Evolutionary conservation across 2,329 filamentous ascomycete genomes (phyloP), one percentile per base, ranked within the genome.

Genomic region (Cladophialophora immunda): DNA sequence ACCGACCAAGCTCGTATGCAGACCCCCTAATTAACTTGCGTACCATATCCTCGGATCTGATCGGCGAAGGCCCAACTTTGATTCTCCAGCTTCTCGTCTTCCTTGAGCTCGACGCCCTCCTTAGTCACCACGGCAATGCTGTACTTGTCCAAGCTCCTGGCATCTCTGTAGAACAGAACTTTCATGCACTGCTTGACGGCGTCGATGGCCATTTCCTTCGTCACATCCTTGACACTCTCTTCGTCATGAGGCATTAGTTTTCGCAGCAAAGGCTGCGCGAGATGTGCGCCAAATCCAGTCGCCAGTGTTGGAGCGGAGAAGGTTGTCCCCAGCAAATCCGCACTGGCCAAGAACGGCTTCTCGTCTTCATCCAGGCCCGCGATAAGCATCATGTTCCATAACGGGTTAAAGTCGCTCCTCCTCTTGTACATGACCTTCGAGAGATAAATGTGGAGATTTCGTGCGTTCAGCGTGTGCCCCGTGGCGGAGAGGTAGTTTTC

Each of bases 1-100:
- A 36, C 53, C 65, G 6, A 54, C 58, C 57, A 64, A 62, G 64
- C 54, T 34, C 25, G 54, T 45, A 50, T 61, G 25, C 53, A 47
- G 53, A 22, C 27, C 19, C 34, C 60, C 58, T 65, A 86, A 73
- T 82, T 81, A 66, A 82, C 81, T 85, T 98, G 94, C 29, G 94
- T 96, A 68, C 95, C 95, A 78, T 99, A 99, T 53, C 95, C 95
- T 80, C 89, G 91, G 80, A 99, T 97, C 74, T 90, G 87, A 78
- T 98, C 94, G 27, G 95, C 95, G 83, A 99, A 99, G 59, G 92
- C 93, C 95, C 94, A 98, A 86, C 93, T 97, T 86, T 98, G 94
- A 75, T 90, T 86, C 85, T 98, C 94, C 72, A 99, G 85, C 85
- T 93, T 89, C 84, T 97, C 92, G 75, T 91, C 83, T 81, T 96